phyloP scores from a whole-genome alignment of 1,139 yeast species.

The Sugiyamaella sp. region DNA sequence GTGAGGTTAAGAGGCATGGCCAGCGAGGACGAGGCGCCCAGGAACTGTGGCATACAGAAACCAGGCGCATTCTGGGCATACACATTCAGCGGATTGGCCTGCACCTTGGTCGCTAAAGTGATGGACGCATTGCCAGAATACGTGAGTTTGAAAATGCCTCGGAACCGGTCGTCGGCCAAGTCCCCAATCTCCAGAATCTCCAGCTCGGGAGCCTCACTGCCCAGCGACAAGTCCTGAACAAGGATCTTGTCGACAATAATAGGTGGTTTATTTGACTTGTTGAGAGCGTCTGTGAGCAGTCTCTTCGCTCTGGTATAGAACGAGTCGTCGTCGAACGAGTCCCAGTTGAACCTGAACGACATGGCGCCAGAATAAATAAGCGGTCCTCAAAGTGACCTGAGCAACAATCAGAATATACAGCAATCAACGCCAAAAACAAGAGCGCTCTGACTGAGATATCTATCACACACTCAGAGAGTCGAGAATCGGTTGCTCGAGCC shows the following conservation, averaged over 20 bases:
- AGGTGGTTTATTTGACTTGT: constrained; percentile 71
- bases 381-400: no score
- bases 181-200: constrained; percentile 89
- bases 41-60: constrained; percentile 69
- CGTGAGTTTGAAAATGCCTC: constrained; percentile 83
- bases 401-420: no score
- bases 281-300: constrained; percentile 73
- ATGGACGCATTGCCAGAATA: constrained; percentile 81
- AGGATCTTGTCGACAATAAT: constrained; percentile 73
- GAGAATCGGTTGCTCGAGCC: no score
- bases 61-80: constrained; percentile 52
- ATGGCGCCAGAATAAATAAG: constrained; percentile 46
- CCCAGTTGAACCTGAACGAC: constrained; percentile 85
- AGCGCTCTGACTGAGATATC: no score
- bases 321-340: constrained; percentile 69
- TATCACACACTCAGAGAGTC: no score
- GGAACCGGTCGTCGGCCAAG: constrained; percentile 72
- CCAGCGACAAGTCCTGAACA: constrained; percentile 76
- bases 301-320: constrained; percentile 68
- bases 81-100: constrained; percentile 80
- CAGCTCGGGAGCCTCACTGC: constrained; percentile 72
- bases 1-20: constrained; percentile 79
- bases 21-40: constrained; percentile 67
- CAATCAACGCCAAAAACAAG: no score
- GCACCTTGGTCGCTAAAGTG: constrained; percentile 78